A percentile compares a stretch with the other conserved stretches of the same genome.
phyloP scores from a whole-genome alignment of 352 stramenopile species.

The Pythium insidiosum region DNA sequence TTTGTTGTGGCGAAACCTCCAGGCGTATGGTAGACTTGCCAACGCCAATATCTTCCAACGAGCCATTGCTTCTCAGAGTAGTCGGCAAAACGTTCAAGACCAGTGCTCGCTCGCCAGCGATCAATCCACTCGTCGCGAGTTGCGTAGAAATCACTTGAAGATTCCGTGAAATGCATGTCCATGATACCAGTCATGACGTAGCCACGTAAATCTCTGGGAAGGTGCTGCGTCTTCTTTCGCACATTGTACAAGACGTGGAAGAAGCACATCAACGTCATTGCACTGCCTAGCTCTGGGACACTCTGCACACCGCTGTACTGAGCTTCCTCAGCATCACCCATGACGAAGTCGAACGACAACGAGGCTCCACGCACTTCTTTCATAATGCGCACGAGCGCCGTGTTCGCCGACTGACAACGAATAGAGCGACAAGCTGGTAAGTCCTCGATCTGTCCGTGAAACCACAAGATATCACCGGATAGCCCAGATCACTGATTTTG shows the following conservation, averaged over 20 bases:
- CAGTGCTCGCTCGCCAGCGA: neutral
- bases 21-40: constrained; percentile 7
- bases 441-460: too few relatives aligned
- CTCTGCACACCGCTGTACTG: too few relatives aligned
- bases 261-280: neutral
- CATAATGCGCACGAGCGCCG: too few relatives aligned
- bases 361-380: too few relatives aligned
- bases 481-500: too few relatives aligned
- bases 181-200: neutral
- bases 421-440: too few relatives aligned
- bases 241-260: neutral
- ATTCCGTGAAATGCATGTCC: neutral
- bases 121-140: neutral
- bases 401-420: too few relatives aligned
- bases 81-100: neutral
- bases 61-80: neutral
- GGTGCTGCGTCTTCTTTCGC: neutral
- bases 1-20: constrained; percentile 3
- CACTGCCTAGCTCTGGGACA: too few relatives aligned
- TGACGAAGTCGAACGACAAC: too few relatives aligned
- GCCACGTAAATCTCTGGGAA: neutral
- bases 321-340: too few relatives aligned
- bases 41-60: constrained; percentile 4
- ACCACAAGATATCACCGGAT: too few relatives aligned
- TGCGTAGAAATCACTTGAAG: neutral